These are phyloP conservation scores for Sarcomyxa edulis DNA, from an alignment of 768 basidiomycete genomes.

Conservation along the genomic window DNA sequence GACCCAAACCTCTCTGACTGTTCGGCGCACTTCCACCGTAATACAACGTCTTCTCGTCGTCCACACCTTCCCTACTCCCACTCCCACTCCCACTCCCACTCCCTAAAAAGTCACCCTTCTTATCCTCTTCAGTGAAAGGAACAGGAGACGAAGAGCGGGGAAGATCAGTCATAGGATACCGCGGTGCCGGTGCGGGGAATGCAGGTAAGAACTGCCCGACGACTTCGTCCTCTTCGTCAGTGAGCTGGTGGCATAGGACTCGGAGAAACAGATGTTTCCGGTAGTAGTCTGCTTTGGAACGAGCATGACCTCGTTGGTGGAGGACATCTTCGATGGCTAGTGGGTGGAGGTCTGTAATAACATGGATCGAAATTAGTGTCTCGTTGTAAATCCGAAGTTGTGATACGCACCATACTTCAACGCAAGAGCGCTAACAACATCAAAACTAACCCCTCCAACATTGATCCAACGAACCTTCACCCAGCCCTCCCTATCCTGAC, in stretches of 20 bases:
- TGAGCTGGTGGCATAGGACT: conserved; percentile 58
- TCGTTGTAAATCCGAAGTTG: not conserved
- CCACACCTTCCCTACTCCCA: no score
- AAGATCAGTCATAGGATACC: conserved; percentile 17
- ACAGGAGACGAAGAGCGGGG: conserved; percentile 33
- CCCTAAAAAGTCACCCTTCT: no score
- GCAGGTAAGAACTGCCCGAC: conserved; percentile 3
- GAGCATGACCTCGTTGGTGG: conserved; percentile 44
- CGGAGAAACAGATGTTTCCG: conserved; percentile 65
- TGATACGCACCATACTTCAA: conserved; percentile 54
- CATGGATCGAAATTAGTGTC: not conserved
- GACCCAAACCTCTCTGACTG: no score
- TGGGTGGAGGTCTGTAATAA: conserved; percentile 54
- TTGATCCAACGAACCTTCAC: conserved; percentile 74
- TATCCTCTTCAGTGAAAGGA: conserved; percentile 22
- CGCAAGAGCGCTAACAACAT: conserved; percentile 64
- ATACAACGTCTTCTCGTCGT: no score
- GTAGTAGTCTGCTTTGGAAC: conserved; percentile 73
- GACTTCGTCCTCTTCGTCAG: conserved; percentile 20
- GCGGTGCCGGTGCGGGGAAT: conserved; percentile 1
- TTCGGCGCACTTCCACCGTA: no score
- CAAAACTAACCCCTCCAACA: conserved; percentile 65
- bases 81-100: no score
- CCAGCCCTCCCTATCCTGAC: conserved; percentile 47
- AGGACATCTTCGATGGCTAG: conserved; percentile 70